Evolutionary conservation across 495 filamentous ascomycete genomes (phyloP), one percentile per base, ranked within the genome.

Genomic region (Penicillium goetzii): DNA sequence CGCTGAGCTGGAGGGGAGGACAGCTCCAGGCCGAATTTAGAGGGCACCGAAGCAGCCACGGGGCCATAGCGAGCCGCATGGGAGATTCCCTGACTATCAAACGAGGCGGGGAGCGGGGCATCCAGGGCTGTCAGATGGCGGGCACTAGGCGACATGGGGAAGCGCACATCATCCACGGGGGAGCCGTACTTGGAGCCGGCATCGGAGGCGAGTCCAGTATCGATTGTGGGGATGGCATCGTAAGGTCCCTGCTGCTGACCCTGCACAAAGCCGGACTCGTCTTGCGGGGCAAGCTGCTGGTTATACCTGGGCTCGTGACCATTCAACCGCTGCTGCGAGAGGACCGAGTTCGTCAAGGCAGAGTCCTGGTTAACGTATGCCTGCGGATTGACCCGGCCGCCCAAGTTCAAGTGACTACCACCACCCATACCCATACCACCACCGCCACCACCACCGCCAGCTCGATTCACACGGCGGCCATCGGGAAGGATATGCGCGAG

Each of bases 71-170:
- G 85, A 26, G 95, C 94, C 58, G 90, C 90, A 70, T 92, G 90
- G 7, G 93, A 97, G 21, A 97, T 91, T 47, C 95, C 95, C 67
- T 98, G 93, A 70, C 92, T 96, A 73, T 98, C 96, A 71, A 99
- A 97, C 1, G 95, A 98, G 12, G 92, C 92, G 10, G 95, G 95
- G 26, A 99, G 86, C 2, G 92, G 92, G 8, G 93, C 96, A 80
- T 99, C 95, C 21, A 97, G 84, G n/a, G 92, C 91, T 49, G 86
- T 96, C 45, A 93, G 83, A 79, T 86, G 75, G 74, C 83, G 25
- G 53, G 75, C 68, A 58, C 69, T 80, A 5, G 93, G 92, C n/a
- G 94, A 94, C 61, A 92, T 84, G 26, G 90, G 88, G 33, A 80
- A 65, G 76, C 89, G 77, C 80, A 83, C 63, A 50, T 95, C 90